Conservation (phyloP, 2,329 filamentous ascomycete genomes). For the Cephalotrichum gorgonifer region DNA sequence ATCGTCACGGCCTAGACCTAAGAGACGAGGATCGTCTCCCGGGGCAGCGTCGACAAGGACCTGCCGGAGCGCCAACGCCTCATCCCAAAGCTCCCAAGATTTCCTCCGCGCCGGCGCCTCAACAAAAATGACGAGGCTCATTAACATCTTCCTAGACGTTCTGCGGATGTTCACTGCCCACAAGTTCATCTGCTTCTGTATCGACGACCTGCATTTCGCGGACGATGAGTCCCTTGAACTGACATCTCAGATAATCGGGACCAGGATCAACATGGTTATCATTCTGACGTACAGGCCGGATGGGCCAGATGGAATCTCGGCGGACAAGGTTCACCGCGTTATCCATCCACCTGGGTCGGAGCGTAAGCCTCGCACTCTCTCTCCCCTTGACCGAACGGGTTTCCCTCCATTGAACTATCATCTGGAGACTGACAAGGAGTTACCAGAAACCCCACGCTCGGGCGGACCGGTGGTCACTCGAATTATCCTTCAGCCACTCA, state of each 20-base stretch:
- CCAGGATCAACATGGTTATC: conserved; percentile 71
- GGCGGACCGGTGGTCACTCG: conserved; percentile 52
- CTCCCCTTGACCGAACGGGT: neutral
- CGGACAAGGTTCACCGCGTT: conserved; percentile 42
- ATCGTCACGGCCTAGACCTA: neutral
- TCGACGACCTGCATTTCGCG: conserved; percentile 86
- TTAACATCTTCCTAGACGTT: conserved; percentile 83
- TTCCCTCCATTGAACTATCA: no score
- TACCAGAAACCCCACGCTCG: conserved; percentile 29
- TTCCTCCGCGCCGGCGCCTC: conserved; percentile 47
- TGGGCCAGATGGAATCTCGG: conserved; percentile 55
- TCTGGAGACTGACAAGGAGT: neutral
- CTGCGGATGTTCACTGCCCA: conserved; percentile 70
- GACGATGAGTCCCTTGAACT: conserved; percentile 81
- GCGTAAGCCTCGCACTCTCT: conserved; percentile 22
- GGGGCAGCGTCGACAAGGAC: conserved; percentile 9
- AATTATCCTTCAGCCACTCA: conserved; percentile 62
- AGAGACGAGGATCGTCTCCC: conserved; percentile 9
- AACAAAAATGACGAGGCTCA: conserved; percentile 61
- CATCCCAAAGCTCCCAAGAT: conserved; percentile 45
- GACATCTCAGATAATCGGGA: conserved; percentile 67
- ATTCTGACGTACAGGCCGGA: conserved; percentile 67
- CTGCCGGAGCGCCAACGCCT: conserved; percentile 23
- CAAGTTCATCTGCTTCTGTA: conserved; percentile 78
- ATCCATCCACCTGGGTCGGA: conserved; percentile 44